Percentiles rank a stretch among this genome's conserved stretches.
Evolutionary conservation across 2,329 filamentous ascomycete genomes (phyloP).

Genomic region (Pleurostoma richardsiae): DNA sequence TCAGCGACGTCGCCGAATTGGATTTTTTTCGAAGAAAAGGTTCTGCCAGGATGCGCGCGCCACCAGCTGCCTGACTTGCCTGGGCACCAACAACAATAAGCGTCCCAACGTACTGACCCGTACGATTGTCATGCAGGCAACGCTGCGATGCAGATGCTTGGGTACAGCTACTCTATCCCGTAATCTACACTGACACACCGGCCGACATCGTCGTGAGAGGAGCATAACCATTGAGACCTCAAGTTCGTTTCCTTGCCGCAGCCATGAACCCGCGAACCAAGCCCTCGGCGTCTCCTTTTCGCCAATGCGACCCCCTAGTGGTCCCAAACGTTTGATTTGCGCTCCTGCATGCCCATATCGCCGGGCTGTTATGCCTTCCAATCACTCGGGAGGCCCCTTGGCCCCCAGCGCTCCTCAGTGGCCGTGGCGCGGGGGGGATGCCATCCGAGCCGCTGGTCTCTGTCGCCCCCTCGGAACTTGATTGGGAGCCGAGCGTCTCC

Average conservation of each 20-base stretch:
- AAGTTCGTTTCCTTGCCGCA: background rate
- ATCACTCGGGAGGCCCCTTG: background rate
- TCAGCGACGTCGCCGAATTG: no score
- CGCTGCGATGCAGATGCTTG: background rate
- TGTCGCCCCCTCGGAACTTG: background rate
- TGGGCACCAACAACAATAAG: no score
- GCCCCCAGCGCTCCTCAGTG: background rate
- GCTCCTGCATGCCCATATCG: background rate
- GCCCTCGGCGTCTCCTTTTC: background rate
- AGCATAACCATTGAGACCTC: background rate
- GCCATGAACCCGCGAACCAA: background rate
- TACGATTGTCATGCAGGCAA: no score
- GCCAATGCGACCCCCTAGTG: background rate
- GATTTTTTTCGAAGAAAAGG: no score
- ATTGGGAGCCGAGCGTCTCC: background rate
- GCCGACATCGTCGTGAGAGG: no score
- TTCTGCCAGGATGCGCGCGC: no score
- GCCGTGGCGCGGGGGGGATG: background rate
- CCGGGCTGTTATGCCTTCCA: background rate
- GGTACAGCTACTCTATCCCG: background rate
- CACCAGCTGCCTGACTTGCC: no score
- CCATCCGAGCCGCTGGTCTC: background rate
- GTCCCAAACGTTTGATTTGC: background rate
- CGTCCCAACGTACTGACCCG: no score
- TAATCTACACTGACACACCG: background rate